Conservation (phyloP, 2,329 filamentous ascomycete genomes). For the Biscogniauxia sp. region DNA sequence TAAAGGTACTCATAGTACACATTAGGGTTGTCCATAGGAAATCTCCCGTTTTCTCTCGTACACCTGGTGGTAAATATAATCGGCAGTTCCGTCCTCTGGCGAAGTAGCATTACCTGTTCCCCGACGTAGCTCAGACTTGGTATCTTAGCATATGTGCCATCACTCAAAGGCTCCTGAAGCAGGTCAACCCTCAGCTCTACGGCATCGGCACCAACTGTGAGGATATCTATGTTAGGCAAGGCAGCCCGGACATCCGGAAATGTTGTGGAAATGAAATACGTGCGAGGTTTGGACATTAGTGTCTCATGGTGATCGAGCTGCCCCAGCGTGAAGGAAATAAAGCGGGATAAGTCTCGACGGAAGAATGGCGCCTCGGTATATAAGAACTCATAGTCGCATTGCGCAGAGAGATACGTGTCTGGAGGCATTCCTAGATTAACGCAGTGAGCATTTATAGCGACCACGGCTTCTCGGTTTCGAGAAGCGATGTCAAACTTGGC, state of each 20-base stretch:
- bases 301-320: slow-evolving; percentile 77
- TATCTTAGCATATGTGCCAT: slow-evolving; percentile 61
- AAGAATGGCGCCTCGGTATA: slow-evolving; percentile 73
- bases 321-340: slow-evolving; percentile 75
- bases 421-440: slow-evolving; percentile 68
- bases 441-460: slow-evolving; percentile 75
- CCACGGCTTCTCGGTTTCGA: slow-evolving; percentile 58
- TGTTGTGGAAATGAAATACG: slow-evolving; percentile 83
- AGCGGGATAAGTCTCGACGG: slow-evolving; percentile 73
- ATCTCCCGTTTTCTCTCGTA: slow-evolving; percentile 76
- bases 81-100: slow-evolving; percentile 82
- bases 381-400: slow-evolving; percentile 83
- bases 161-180: slow-evolving; percentile 65
- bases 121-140: slow-evolving; percentile 83
- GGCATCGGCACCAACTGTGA: slow-evolving; percentile 82
- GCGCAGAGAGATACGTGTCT: slow-evolving; percentile 61
- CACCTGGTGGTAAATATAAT: slow-evolving; percentile 87
- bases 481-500: slow-evolving; percentile 56
- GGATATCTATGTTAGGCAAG: slow-evolving; percentile 79
- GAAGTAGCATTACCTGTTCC: slow-evolving; percentile 79
- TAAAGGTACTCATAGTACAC: slow-evolving; percentile 79
- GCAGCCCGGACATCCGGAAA: slow-evolving; percentile 83
- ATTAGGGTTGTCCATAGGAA: slow-evolving; percentile 76
- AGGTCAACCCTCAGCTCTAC: slow-evolving; percentile 84
- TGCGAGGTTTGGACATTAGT: slow-evolving; percentile 73